Evolutionary conservation across 75 land plant species (phyloP).

Genomic region (Azolla pinnata): DNA sequence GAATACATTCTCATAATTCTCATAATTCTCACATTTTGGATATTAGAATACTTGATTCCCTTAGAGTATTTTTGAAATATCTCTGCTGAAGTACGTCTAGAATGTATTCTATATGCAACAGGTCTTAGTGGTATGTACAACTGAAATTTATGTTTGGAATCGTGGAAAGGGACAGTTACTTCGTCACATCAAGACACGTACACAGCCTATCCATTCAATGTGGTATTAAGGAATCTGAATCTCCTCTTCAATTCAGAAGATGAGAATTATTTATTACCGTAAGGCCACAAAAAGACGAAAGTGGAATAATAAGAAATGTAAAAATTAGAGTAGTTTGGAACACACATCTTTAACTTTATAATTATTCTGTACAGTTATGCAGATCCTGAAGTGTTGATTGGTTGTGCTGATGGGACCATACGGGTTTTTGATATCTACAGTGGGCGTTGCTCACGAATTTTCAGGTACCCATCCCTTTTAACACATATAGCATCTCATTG

Average conservation of each 20-base stretch:
- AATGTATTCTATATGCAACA: conserved; percentile 11
- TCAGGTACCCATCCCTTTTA: no score
- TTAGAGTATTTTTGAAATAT: conserved; percentile 3
- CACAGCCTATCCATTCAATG: conserved; percentile 15
- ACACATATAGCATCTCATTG: no score
- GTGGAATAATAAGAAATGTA: no score
- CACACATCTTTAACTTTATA: not conserved
- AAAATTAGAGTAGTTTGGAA: not conserved
- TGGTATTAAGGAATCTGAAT: conserved; percentile 6
- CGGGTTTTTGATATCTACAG: conserved; percentile 90
- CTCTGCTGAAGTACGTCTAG: not conserved
- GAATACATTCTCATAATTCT: no score
- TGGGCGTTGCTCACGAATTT: conserved; percentile 56
- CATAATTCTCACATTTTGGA: no score
- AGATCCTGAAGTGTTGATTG: conserved; percentile 88
- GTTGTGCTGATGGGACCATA: conserved; percentile 81
- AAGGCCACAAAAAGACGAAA: no score
- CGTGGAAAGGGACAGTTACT: conserved; percentile 15
- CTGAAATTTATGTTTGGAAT: conserved; percentile 62
- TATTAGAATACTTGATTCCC: no score
- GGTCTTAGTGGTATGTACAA: conserved; percentile 59
- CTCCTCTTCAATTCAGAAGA: not conserved
- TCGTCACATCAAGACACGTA: conserved; percentile 17
- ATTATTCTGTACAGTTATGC: conserved; percentile 39
- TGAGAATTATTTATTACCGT: not conserved